Percentiles rank a stretch among this genome's conserved stretches.
These are phyloP conservation scores for Colletotrichum caudatum DNA, from an alignment of 2,329 filamentous ascomycete genomes.

Conservation along the genomic window DNA sequence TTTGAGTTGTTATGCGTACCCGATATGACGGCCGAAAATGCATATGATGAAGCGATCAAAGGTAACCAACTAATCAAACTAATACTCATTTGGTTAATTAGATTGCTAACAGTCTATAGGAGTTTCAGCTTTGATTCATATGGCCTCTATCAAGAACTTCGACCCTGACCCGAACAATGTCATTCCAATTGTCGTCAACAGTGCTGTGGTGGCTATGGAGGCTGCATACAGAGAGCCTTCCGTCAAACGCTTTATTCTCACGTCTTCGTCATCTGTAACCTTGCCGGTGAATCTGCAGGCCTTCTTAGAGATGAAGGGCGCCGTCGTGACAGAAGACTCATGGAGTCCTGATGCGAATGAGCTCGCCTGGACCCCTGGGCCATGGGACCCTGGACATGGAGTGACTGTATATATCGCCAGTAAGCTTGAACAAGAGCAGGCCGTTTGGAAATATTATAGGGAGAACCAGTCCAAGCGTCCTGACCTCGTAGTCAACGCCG, in stretches of 20 bases:
- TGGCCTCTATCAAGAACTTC: constrained; percentile 52
- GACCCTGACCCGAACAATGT: constrained; percentile 53
- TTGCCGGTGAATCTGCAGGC: constrained; percentile 42
- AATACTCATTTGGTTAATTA: too few species aligned
- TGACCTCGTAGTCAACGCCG: constrained; percentile 32
- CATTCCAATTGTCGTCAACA: constrained; percentile 51
- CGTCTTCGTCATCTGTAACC: constrained; percentile 50
- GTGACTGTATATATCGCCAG: constrained; percentile 53
- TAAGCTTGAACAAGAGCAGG: constrained; percentile 54
- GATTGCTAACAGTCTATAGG: constrained; percentile 3
- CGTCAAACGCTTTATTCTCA: constrained; percentile 57
- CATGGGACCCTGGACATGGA: constrained; percentile 48
- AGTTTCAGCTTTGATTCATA: constrained; percentile 52
- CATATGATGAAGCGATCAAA: constrained; percentile 47
- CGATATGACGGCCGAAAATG: constrained; percentile 49
- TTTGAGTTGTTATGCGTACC: constrained; percentile 52
- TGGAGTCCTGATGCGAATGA: constrained; percentile 53
- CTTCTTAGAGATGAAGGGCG: constrained; percentile 30
- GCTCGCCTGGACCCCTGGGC: constrained; percentile 52
- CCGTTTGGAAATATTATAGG: constrained; percentile 53
- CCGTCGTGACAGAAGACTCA: constrained; percentile 44
- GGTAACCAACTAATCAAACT: constrained; percentile 32
- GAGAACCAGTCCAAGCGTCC: constrained; percentile 46
- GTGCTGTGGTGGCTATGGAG: constrained; percentile 49
- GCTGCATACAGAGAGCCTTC: constrained; percentile 50